These are phyloP conservation scores for Picocystis salinarum DNA, from an alignment of 139 green algal species.

Conservation along the genomic window DNA sequence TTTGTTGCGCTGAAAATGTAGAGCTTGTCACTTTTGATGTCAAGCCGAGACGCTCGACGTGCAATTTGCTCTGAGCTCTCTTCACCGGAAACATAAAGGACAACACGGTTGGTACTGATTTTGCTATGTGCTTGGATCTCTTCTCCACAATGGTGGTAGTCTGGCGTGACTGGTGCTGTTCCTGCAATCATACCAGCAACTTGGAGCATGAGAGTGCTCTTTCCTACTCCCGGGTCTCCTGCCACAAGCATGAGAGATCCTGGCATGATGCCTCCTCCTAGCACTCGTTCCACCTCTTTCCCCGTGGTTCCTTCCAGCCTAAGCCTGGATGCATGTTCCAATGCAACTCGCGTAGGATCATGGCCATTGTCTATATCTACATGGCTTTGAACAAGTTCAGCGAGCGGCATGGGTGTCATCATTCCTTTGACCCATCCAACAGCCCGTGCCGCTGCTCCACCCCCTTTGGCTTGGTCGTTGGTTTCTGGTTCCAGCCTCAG, in stretches of 20 bases:
- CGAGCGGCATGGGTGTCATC: too few relatives aligned
- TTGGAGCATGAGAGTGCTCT: slow-evolving; percentile 87
- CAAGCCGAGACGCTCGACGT: slow-evolving; percentile 37
- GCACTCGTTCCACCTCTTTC: slow-evolving; percentile 50
- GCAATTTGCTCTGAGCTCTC: slow-evolving; percentile 31
- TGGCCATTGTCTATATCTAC: too few relatives aligned
- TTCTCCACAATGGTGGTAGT: too few relatives aligned
- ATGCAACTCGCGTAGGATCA: not conserved
- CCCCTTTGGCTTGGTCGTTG: not conserved
- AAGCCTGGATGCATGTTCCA: slow-evolving; percentile 18
- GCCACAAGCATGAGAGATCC: slow-evolving; percentile 74
- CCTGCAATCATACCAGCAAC: slow-evolving; percentile 20
- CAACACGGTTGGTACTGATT: slow-evolving; percentile 10
- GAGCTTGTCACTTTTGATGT: not conserved
- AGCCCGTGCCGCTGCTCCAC: not conserved
- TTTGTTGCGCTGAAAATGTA: slow-evolving; percentile 5
- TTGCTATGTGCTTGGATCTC: slow-evolving; percentile 7
- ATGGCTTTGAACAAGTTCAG: too few relatives aligned
- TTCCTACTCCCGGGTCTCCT: slow-evolving; percentile 88
- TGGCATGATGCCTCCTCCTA: slow-evolving; percentile 78
- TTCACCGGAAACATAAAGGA: slow-evolving; percentile 66
- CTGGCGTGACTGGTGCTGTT: too few relatives aligned
- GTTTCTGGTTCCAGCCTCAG: not conserved
- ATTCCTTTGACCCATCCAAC: not conserved
- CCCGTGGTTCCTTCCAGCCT: slow-evolving; percentile 27